Base-by-base conservation (phyloP, 1,139 yeast genomes). In the Scheffersomyces illinoinensis region DNA sequence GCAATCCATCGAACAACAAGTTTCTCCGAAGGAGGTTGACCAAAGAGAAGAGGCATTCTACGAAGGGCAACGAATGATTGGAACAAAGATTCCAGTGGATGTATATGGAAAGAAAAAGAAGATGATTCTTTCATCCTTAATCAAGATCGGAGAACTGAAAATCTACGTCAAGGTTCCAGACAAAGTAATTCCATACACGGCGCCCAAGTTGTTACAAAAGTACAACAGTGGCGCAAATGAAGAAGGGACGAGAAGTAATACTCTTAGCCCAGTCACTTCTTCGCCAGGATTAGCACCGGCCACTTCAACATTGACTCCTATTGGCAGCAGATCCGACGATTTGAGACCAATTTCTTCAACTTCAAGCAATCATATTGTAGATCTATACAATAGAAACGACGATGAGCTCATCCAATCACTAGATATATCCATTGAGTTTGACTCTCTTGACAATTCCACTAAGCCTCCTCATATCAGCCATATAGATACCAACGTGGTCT, bases 61-160 rank as follows among this genome's bases (percentile, higher is more conserved):
- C 59, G 61, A 64, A 18, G 70, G 70, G 20, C 63, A 63, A 47
- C 61, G 71, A 54, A 76, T 76, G 79, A 70, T 77, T 26, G 75
- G 79, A 1, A 68, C 63, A 20, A 63, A 67, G 49, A 53, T 55
- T 1, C 64, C 75, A 0, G 62, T 66, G 8, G 68, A 65, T 1
- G 70, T 79, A 0, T 74, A 64, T 61, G 81, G 79, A 3, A 79
- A 77, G 64, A 77, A 77, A 69, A 80, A 77, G 68, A 78, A 76
- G 61, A 70, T 73, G 61, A 69, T 81, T 52, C 65, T 80, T 52
- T 73, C 82, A 48, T 71, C 80, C 1, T 59, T 72, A 8, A 71
- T 73, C 7, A 73, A 74, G 56, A 67, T 79, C 21, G 85, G 85
- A 1, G 66, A 66, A 14, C 76, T 76, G 78, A 68, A 64, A 53